phyloP scores from a whole-genome alignment of 106 monocot species.

The Dendrobium officinale region DNA sequence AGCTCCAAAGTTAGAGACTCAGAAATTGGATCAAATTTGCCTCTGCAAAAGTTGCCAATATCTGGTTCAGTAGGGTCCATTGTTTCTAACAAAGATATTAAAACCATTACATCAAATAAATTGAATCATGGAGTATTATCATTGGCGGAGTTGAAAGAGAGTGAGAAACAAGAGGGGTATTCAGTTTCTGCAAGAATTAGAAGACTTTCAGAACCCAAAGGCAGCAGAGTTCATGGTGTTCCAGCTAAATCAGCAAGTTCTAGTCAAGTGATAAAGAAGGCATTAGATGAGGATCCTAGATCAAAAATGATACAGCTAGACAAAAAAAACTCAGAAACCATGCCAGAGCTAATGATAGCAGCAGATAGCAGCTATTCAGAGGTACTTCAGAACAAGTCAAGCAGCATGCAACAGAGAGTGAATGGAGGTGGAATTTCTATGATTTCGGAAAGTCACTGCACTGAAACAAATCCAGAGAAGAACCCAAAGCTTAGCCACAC shows the following conservation, averaged over 20 bases:
- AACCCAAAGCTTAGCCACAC: conserved; percentile 15
- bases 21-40: conserved; percentile 34
- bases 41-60: conserved; percentile 23
- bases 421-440: conserved; percentile 18
- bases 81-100: conserved; percentile 27
- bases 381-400: conserved; percentile 3
- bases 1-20: conserved; percentile 60
- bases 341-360: conserved; percentile 60
- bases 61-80: conserved; percentile 16
- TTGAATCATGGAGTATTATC: conserved; percentile 31
- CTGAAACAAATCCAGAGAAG: conserved; percentile 10
- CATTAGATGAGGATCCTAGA: conserved; percentile 27
- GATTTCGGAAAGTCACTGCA: conserved; percentile 10
- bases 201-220: conserved; percentile 61
- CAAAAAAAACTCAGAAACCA: conserved; percentile 60
- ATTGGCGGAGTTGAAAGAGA: conserved; percentile 44
- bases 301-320: conserved; percentile 53
- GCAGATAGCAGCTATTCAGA: conserved; percentile 15
- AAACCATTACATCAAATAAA: conserved; percentile 20
- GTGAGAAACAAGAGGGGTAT: conserved; percentile 22
- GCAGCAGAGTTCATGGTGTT: neutral
- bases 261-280: conserved; percentile 21
- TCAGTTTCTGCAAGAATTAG: conserved; percentile 17
- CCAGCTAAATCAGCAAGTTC: conserved; percentile 16
- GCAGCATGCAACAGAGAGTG: conserved; percentile 17